Base-by-base conservation (phyloP, 768 basidiomycete species). In the Lentinula boryana region DNA sequence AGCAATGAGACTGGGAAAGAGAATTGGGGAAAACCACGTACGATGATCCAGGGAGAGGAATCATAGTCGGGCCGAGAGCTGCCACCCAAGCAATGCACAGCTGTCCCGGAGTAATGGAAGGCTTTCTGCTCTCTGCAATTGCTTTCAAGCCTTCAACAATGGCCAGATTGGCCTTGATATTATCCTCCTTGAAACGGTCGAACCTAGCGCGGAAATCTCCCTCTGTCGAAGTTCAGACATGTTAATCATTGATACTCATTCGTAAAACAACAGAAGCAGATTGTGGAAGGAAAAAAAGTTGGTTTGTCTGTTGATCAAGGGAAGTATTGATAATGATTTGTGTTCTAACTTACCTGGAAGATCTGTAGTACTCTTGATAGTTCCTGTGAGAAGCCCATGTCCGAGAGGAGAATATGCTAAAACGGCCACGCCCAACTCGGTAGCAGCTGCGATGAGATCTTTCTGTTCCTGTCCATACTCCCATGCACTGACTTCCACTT, bases 351-450 rank as follows among this genome's bases (percentile, higher is more conserved):
- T 33, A 68, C 73, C 70, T 21, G 70, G 67, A 33, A 80, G 31
- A 27, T 79, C 78, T 8, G 72, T 68, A 5, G 44, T 55, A 32
- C 65, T 70, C 64, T 77, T 81, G 66, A 84, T 75, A 27, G 75
- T 68, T 0, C 84, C 84, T 0, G 80, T 80, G 35, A 86, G 71
- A 68, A 84, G 75, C 2, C 84, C 83, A 16, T 75, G 72, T 5
- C 84, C 83, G 1, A 85, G 75, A 0, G 84, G 83, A 36, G 84
- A 82, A 66, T 89, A 88, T 33, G 79, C 86, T 12, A 82, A 68
- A n/a, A 88, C 78, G 4, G 84, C 70, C 54, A 87, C 75, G 0
- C 79, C 79, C n/a, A 85, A 77, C 62, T 85, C 83, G 51, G 74
- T 69, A 5, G 82, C 80, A 1, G 83, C 76, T 1, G 75, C 76